These are phyloP conservation scores for Batkoa obscura DNA, from an alignment of 371 early-diverging fungal species.

Conservation along the genomic window DNA sequence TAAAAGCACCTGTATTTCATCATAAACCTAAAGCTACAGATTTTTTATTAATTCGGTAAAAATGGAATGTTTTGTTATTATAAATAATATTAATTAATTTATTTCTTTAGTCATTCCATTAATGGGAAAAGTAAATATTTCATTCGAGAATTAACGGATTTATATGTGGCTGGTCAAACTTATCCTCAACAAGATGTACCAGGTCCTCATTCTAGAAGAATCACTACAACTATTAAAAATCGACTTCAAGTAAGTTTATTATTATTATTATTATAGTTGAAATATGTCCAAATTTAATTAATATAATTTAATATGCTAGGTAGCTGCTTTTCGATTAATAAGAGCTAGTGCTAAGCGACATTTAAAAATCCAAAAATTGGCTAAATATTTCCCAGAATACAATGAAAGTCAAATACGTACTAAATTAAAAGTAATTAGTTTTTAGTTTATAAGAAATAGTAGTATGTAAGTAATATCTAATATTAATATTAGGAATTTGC, in stretches of 20 bases:
- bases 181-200: constrained; percentile 94
- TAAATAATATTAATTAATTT: not conserved
- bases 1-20: constrained; percentile 88
- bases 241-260: constrained; percentile 58
- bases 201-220: constrained; percentile 91
- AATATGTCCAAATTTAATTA: not conserved
- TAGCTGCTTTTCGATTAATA: constrained; percentile 66
- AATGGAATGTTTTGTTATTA: not conserved
- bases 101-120: constrained; percentile 22
- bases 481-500: constrained; percentile 59
- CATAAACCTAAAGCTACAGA: constrained; percentile 62
- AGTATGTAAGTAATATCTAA: not conserved
- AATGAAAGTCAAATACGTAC: constrained; percentile 69
- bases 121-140: constrained; percentile 61
- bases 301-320: constrained; percentile 9
- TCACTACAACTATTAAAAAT: constrained; percentile 81
- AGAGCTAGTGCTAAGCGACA: constrained; percentile 50
- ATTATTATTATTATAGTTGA: too few species aligned
- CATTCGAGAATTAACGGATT: constrained; percentile 62
- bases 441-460: not conserved
- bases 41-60: constrained; percentile 58
- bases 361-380: constrained; percentile 53
- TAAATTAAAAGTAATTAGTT: constrained; percentile 35
- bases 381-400: constrained; percentile 68
- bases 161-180: constrained; percentile 94